Conservation (phyloP, 805 yeast genomes). For the Pichia membranifaciens region DNA sequence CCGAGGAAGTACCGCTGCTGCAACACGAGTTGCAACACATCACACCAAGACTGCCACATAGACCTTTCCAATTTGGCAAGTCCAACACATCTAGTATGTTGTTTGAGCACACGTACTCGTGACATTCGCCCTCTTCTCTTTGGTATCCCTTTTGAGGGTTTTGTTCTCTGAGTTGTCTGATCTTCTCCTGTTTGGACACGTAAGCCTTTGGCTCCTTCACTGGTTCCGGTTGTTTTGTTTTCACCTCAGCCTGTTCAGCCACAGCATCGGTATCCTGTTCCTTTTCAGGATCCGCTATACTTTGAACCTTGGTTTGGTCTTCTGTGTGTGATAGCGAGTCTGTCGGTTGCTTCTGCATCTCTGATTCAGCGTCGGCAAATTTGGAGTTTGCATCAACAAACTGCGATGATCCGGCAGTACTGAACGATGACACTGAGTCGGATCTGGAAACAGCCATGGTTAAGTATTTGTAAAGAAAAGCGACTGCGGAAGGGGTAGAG, state of each 20-base stretch:
- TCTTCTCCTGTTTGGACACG: conserved; percentile 9
- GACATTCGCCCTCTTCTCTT: conserved; percentile 27
- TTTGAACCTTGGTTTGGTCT: no score
- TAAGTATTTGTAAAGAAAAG: no score
- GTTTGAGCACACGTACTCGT: conserved; percentile 23
- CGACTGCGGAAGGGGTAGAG: no score
- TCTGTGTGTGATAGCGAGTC: no score
- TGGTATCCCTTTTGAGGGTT: conserved; percentile 18
- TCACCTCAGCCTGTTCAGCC: not conserved
- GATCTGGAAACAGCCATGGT: conserved; percentile 10
- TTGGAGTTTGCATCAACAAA: conserved; percentile 19
- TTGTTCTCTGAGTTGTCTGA: conserved; percentile 5
- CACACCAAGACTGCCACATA: not conserved
- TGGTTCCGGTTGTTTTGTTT: conserved; percentile 9
- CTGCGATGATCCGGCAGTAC: conserved; percentile 15
- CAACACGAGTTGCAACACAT: conserved; percentile 10
- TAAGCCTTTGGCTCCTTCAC: conserved; percentile 9
- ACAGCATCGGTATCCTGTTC: not conserved
- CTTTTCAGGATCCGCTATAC: no score
- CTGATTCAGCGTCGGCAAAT: conserved; percentile 2
- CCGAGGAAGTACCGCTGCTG: conserved; percentile 8
- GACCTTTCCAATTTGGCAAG: conserved; percentile 6
- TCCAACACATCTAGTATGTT: conserved; percentile 15
- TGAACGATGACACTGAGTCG: conserved; percentile 12
- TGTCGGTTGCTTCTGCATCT: not conserved